Percentiles rank a stretch among this genome's conserved stretches.
phyloP scores from a whole-genome alignment of 2,329 filamentous ascomycete species.

The Exophiala aquamarina region DNA sequence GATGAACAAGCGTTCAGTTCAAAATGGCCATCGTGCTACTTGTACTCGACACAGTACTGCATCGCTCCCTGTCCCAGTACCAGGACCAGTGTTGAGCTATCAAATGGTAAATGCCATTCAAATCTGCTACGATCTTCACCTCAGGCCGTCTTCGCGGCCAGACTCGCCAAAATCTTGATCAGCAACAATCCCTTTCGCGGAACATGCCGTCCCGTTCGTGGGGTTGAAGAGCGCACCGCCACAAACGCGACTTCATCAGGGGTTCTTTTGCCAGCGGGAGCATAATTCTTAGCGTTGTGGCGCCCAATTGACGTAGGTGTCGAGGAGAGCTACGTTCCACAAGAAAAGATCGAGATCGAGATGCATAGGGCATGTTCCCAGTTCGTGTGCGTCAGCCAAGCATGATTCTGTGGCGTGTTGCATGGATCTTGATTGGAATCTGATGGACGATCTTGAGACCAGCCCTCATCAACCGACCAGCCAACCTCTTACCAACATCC shows the following conservation, averaged over 20 bases:
- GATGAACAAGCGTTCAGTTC: no score
- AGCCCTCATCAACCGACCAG: conserved; percentile 2
- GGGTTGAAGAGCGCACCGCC: not conserved
- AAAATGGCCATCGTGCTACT: no score
- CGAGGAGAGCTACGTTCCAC: conserved; percentile 2
- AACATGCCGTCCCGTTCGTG: no score
- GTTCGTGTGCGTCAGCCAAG: conserved; percentile 21
- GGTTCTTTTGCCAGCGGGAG: not conserved
- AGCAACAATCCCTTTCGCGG: no score
- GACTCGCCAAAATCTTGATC: no score
- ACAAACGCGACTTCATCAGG: not conserved
- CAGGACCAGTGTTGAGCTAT: no score
- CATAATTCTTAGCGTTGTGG: conserved; percentile 6
- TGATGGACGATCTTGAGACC: no score
- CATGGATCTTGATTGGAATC: conserved; percentile 10
- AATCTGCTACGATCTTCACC: no score
- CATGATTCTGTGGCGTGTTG: conserved; percentile 6
- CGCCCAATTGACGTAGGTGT: conserved; percentile 12
- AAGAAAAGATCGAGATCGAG: conserved; percentile 11
- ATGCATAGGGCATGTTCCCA: not conserved
- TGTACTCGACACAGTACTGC: no score
- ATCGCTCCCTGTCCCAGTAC: no score
- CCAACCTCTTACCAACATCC: not conserved
- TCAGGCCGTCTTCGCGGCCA: no score
- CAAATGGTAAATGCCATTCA: no score